Evolutionary conservation across 257 asterid genomes (phyloP), one percentile per base, ranked within the genome.

Genomic region (Solanum boliviense): DNA sequence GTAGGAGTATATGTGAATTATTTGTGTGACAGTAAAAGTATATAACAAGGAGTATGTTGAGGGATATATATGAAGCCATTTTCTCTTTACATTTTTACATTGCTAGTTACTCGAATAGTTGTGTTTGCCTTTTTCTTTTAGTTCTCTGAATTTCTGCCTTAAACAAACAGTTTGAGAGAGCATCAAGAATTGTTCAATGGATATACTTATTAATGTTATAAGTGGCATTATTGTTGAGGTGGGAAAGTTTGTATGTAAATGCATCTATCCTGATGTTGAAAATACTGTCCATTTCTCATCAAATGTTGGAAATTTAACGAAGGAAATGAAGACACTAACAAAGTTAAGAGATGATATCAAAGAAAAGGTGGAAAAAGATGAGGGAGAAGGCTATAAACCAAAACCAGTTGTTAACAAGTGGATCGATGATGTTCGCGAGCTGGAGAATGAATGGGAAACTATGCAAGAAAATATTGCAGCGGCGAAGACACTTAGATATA

Each of bases 191-290:
- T 27, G 35, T 68, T 27, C 35, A 3, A 68, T 68, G 74, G 74
- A 68, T 0, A 27, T 68, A 68, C 1, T 68, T 0, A 0, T 5
- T 27, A 27, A 12, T 27, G 48, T 9, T 35, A 5, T 73, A 34
- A 0, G 4, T 35, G 5, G 48, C 0, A 9, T 5, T 20, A 5
- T 74, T 74, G 82, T 74, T 74, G 82, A 35, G 82, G 48, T 74
- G 31, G 82, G 82, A 10, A 74, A 21, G 31, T 74, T 20, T 2
- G 9, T 21, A 3, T 9, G 2, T 35, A 74, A 5, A 20, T 74
- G 83, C 31, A 74, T 74, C 31, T 10, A 21, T 35, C 83, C 20
- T 21, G 2, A 74, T 5, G 3, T 74, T 35, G 83, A 74, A 21
- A 74, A 74, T 36, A 35, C 0, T 3, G 2, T 74, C 52, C 0